Conservation (phyloP, 768 basidiomycete genomes). For the Psilocybe cyanescens region DNA sequence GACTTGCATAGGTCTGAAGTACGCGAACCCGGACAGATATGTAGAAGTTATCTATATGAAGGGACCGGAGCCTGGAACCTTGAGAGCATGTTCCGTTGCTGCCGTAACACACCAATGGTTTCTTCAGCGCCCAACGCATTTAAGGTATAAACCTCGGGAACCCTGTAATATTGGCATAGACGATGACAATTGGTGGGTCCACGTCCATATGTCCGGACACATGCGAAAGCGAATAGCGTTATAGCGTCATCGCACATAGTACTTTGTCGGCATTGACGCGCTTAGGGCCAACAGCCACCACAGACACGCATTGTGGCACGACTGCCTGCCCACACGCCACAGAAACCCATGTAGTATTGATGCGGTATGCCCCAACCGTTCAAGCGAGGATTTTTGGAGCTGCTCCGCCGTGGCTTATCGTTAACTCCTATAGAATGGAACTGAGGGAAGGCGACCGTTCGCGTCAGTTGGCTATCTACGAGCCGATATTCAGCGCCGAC, state of each 20-base stretch:
- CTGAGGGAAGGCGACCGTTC: not conserved
- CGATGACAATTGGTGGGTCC: slow-evolving; percentile 8
- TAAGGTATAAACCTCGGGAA: slow-evolving; percentile 5
- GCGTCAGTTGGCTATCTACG: not conserved
- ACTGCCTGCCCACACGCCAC: not conserved
- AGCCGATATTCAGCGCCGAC: not conserved
- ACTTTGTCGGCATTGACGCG: not conserved
- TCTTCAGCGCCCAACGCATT: not conserved
- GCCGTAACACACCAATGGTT: slow-evolving; percentile 6
- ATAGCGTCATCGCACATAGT: slow-evolving; percentile 5
- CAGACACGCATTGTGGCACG: not conserved
- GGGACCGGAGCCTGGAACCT: not conserved
- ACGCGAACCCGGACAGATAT: not conserved
- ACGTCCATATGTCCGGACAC: slow-evolving; percentile 3
- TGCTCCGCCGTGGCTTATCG: not conserved
- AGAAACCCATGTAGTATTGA: not conserved
- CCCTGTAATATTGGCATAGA: slow-evolving; percentile 5
- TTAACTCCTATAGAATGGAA: not conserved
- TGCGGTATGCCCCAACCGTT: not conserved
- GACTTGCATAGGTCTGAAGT: slow-evolving; percentile 1
- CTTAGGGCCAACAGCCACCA: not conserved
- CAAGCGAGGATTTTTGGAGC: not conserved
- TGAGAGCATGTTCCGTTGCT: slow-evolving; percentile 10
- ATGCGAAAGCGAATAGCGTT: not conserved
- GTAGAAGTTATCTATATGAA: not conserved